phyloP scores from a whole-genome alignment of 176 grass and related monocot genomes.

The Dendrocalamus sinicus region DNA sequence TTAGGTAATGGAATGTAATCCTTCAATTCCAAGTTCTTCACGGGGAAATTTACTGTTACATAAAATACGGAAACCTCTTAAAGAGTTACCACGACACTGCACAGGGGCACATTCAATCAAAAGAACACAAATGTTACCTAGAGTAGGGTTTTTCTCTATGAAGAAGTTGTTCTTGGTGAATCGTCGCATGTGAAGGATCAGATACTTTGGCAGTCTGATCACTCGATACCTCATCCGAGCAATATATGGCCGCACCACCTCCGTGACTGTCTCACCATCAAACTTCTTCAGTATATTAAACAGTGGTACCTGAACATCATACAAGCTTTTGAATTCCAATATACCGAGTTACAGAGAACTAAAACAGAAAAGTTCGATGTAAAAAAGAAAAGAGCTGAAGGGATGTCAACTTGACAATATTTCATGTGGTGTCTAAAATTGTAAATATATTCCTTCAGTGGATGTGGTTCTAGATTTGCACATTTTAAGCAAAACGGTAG shows the following conservation, averaged over 20 bases:
- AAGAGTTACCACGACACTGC: neutral
- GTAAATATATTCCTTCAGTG: neutral
- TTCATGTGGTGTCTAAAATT: neutral
- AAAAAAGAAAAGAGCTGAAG: neutral
- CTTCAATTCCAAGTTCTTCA: constrained; percentile 98
- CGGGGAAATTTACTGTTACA: constrained; percentile 84
- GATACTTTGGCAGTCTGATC: constrained; percentile 80
- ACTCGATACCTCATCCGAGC: constrained; percentile 95
- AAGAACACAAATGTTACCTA: constrained; percentile 49
- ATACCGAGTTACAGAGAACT: neutral
- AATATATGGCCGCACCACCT: constrained; percentile 87
- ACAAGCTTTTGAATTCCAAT: constrained; percentile 29
- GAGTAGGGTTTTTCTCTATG: constrained; percentile 90
- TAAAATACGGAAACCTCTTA: constrained; percentile 23
- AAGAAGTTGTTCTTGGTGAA: constrained; percentile 99
- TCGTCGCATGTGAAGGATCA: constrained; percentile 90
- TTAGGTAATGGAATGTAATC: constrained; percentile 92
- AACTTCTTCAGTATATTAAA: constrained; percentile 99
- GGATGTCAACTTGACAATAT: neutral
- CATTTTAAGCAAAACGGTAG: neutral
- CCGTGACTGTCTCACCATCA: constrained; percentile 83
- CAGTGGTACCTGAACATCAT: constrained; percentile 67
- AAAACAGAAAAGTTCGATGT: constrained; percentile 3
- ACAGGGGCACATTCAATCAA: constrained; percentile 19
- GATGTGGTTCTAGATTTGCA: neutral